Evolutionary conservation across 2,329 filamentous ascomycete species (phyloP), one percentile per base, ranked within the genome.

Genomic region (Pestalotiopsis sp.): DNA sequence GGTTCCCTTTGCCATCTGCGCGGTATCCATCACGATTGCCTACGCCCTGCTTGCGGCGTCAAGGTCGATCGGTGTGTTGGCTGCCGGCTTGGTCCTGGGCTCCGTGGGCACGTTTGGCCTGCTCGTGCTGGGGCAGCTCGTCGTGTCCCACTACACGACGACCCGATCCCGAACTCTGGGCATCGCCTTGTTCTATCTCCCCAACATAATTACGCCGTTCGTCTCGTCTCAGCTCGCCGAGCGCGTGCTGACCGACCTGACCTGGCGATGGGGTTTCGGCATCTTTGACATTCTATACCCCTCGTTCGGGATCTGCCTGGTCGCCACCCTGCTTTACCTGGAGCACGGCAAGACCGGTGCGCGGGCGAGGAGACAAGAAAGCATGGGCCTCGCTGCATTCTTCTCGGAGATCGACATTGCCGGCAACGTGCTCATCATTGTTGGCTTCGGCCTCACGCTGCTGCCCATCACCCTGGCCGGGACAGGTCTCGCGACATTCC

Each of bases 231-330:
- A 80, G 63, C 82, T 83, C 49, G 77, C 80, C n/a, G 77, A 82
- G 12, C 78, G 73, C 27, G 81, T 81, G 1, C 74, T 82, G 20
- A 23, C 5, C 3, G 62, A 49, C 2, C 71, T 74, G 27, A 78
- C 76, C 2, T 82, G 83, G 45, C 81, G 81, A 5, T 84, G 81
- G 82, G 73, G 81, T 39, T 83, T 80, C 80, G 81, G 80, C 39
- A 82, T 81, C 59, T 80, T 82, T 57, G 79, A 78, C 27, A 79
- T 83, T 38, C 74, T 83, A 64, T 80, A 82, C 74, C 82, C 81
- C 0, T 3, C 41, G 41, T 72, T 79, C 25, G 77, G 78, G 20
- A 76, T 79, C 6, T 72, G 74, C 27, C 74, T 78, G 59, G 76
- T 83, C 59, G 78, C 82, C 60, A 72, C 73, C n/a, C 79, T 79